Conservation (phyloP, 768 basidiomycete genomes). For the Pleurotus citrinopileatus region DNA sequence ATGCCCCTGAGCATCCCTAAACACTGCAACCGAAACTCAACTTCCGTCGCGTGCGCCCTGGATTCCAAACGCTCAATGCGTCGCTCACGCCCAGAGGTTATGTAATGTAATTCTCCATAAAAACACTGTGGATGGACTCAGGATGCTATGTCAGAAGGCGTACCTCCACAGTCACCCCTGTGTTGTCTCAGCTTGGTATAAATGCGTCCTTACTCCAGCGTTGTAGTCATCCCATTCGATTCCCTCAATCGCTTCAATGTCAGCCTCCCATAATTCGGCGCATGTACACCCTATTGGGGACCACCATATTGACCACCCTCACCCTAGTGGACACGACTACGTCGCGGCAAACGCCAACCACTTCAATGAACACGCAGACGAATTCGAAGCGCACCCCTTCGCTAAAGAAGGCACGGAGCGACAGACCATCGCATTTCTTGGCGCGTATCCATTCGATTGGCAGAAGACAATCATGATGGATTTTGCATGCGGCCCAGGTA, state of each 20-base stretch:
- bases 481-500: slow-evolving; percentile 74
- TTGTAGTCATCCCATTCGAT: too few species aligned
- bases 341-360: slow-evolving; percentile 34
- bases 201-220: too few species aligned
- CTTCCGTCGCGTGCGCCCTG: too few species aligned
- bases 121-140: background rate
- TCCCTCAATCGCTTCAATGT: background rate
- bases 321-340: slow-evolving; percentile 19
- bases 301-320: background rate
- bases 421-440: slow-evolving; percentile 33
- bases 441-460: slow-evolving; percentile 48
- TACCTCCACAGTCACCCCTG: background rate
- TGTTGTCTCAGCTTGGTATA: too few species aligned
- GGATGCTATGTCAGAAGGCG: background rate
- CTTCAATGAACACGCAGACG: slow-evolving; percentile 26
- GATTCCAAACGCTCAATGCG: too few species aligned
- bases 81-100: too few species aligned
- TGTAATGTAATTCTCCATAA: too few species aligned
- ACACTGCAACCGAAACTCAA: too few species aligned
- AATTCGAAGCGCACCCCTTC: slow-evolving; percentile 17
- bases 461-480: slow-evolving; percentile 62
- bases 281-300: background rate
- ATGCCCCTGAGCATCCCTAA: too few species aligned
- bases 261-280: background rate
- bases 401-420: slow-evolving; percentile 26